Conservation (phyloP, 1,139 yeast species). For the Spencermartinsiella ligniputridi region DNA sequence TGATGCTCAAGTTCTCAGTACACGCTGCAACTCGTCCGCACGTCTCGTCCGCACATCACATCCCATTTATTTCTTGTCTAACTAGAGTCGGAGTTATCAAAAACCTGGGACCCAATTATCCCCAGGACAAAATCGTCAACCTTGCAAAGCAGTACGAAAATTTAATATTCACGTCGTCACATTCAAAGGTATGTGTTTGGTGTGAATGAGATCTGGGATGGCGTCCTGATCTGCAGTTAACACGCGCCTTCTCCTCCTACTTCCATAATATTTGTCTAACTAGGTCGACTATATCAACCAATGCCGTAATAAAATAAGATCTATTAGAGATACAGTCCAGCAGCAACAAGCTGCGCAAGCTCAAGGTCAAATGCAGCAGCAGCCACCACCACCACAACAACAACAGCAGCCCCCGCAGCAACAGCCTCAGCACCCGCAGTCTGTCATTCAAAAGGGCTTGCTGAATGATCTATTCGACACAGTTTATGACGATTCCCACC, state of each 20-base stretch:
- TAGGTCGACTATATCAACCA: constrained; percentile 24
- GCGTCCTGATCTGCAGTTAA: not conserved
- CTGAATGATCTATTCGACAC: constrained; percentile 6
- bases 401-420: constrained; percentile 14
- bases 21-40: too few species aligned
- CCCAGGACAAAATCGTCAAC: constrained; percentile 27
- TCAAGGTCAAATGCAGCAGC: constrained; percentile 11
- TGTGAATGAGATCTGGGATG: not conserved
- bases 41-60: too few species aligned
- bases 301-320: constrained; percentile 22
- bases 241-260: too few species aligned
- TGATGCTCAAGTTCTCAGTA: too few species aligned
- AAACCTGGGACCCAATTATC: constrained; percentile 24
- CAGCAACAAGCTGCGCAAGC: constrained; percentile 15
- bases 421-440: constrained; percentile 8
- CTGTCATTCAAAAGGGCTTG: not conserved
- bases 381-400: constrained; percentile 8
- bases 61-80: constrained; percentile 1
- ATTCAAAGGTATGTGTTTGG: constrained; percentile 23
- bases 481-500: constrained; percentile 3
- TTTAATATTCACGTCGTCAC: constrained; percentile 26
- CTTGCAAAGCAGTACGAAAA: constrained; percentile 32
- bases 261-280: too few species aligned
- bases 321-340: constrained; percentile 22
- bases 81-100: constrained; percentile 20